phyloP scores from a whole-genome alignment of 108 stramenopile genomes.

The Pseudonitzschia multiseries region DNA sequence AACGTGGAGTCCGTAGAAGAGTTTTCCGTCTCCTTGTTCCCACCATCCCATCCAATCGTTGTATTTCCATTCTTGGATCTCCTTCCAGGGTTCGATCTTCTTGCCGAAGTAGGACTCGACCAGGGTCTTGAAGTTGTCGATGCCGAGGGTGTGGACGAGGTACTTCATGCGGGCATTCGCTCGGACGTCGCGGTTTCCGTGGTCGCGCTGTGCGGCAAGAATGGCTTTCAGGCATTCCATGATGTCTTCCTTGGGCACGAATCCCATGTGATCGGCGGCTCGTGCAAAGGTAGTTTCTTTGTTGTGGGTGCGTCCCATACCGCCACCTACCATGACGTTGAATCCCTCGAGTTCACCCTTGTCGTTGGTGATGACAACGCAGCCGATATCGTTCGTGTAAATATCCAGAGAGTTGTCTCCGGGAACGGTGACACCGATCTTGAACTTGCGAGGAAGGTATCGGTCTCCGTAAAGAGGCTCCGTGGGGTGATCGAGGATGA shows the following conservation, averaged over 20 bases:
- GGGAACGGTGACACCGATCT: conserved; percentile 96
- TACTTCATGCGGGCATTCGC: conserved; percentile 99
- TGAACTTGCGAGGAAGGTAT: conserved; percentile 98
- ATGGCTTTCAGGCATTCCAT: conserved; percentile 92
- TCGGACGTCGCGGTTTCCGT: conserved; percentile 96
- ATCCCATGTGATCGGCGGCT: conserved; percentile 95
- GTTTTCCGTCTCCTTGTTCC: conserved; percentile 95
- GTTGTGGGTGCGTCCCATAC: conserved; percentile 97
- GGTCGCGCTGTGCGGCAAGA: conserved; percentile 94
- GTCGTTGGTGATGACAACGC: conserved; percentile 82
- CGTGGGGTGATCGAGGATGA: conserved; percentile 77
- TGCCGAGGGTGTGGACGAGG: conserved; percentile 95
- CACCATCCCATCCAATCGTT: conserved; percentile 99
- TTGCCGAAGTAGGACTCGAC: conserved; percentile 94
- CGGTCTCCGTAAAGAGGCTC: conserved; percentile 97
- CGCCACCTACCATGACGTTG: conserved; percentile 97
- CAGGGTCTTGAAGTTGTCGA: conserved; percentile 88
- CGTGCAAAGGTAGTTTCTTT: conserved; percentile 97
- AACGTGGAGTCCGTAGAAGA: conserved; percentile 92
- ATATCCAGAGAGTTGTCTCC: conserved; percentile 97
- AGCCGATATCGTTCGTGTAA: conserved; percentile 97
- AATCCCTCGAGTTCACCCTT: conserved; percentile 84
- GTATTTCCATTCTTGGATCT: conserved; percentile 90
- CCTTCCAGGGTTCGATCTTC: conserved; percentile 81
- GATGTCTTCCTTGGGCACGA: conserved; percentile 92